phyloP scores from a whole-genome alignment of 805 yeast genomes.

The Blastobotrys terrestris region DNA sequence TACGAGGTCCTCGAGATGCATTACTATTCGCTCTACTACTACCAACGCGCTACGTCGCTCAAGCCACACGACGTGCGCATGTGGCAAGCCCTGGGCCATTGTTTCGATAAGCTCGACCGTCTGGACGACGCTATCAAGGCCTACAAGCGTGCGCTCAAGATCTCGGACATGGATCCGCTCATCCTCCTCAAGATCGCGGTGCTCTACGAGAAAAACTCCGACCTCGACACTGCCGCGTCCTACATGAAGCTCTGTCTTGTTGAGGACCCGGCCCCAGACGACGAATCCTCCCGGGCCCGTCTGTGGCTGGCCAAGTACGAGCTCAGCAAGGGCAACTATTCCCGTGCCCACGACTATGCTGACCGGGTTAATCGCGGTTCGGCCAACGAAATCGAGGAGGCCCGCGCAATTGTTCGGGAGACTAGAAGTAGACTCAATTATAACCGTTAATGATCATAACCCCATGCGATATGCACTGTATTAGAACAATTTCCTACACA shows the following conservation, averaged over 20 bases:
- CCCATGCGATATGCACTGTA: no score
- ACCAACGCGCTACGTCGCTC: conserved; percentile 81
- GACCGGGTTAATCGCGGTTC: conserved; percentile 63
- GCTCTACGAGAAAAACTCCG: conserved; percentile 53
- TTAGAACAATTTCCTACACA: no score
- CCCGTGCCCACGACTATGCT: conserved; percentile 67
- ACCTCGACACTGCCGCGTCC: conserved; percentile 45
- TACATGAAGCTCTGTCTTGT: conserved; percentile 63
- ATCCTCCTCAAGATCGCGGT: conserved; percentile 63
- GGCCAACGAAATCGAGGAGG: conserved; percentile 86
- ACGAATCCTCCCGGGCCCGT: conserved; percentile 72
- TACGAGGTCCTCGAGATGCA: conserved; percentile 96
- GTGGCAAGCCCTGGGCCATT: conserved; percentile 94
- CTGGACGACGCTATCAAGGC: conserved; percentile 70
- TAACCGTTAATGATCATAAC: not conserved
- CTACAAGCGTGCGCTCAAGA: conserved; percentile 67
- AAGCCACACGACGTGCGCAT: conserved; percentile 86
- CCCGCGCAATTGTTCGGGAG: conserved; percentile 58
- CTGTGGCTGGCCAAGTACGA: conserved; percentile 81
- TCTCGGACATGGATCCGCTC: conserved; percentile 48
- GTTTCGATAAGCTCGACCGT: conserved; percentile 75
- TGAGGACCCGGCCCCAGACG: conserved; percentile 58
- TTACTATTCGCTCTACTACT: conserved; percentile 83
- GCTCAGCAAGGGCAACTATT: conserved; percentile 48
- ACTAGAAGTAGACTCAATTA: conserved; percentile 3